phyloP scores from a whole-genome alignment of 805 yeast genomes.

The Suhomyces pyralidae region DNA sequence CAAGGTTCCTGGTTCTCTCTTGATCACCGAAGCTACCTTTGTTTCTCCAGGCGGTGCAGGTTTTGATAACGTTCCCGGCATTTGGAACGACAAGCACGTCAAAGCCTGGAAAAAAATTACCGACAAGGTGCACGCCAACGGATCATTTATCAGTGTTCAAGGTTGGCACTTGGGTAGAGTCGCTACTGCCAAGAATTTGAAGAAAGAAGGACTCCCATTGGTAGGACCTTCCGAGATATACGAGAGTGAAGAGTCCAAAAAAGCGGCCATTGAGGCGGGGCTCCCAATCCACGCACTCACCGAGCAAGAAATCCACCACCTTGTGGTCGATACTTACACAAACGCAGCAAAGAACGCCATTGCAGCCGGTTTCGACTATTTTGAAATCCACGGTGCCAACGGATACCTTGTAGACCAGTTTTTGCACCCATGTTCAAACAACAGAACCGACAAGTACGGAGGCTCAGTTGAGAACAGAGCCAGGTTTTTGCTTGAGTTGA shows the following conservation, averaged over 20 bases:
- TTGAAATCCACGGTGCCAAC: slow-evolving; percentile 41
- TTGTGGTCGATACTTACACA: slow-evolving; percentile 37
- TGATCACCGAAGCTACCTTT: slow-evolving; percentile 60
- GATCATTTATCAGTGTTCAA: slow-evolving; percentile 11
- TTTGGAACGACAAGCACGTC: slow-evolving; percentile 23
- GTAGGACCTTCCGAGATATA: slow-evolving; percentile 41
- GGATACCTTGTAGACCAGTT: slow-evolving; percentile 41
- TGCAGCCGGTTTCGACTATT: slow-evolving; percentile 37
- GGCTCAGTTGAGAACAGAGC: slow-evolving; percentile 38
- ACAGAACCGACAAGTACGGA: slow-evolving; percentile 33
- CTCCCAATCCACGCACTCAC: slow-evolving; percentile 26
- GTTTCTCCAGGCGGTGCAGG: slow-evolving; percentile 35
- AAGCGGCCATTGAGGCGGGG: slow-evolving; percentile 30
- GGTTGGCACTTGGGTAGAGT: slow-evolving; percentile 22
- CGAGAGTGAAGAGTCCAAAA: slow-evolving; percentile 30
- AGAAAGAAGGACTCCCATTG: slow-evolving; percentile 33
- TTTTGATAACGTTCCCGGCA: slow-evolving; percentile 9
- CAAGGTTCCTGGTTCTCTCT: slow-evolving; percentile 51
- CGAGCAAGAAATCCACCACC: slow-evolving; percentile 38
- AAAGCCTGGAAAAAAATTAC: slow-evolving; percentile 22
- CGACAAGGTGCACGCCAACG: slow-evolving; percentile 14
- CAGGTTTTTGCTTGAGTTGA: slow-evolving; percentile 27
- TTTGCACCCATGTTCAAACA: slow-evolving; percentile 29
- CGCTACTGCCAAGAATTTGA: slow-evolving; percentile 30
- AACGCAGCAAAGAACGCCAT: slow-evolving; percentile 42